These are phyloP conservation scores for Simplicillium aogashimaense DNA, from an alignment of 2,329 filamentous ascomycete genomes.

Conservation along the genomic window DNA sequence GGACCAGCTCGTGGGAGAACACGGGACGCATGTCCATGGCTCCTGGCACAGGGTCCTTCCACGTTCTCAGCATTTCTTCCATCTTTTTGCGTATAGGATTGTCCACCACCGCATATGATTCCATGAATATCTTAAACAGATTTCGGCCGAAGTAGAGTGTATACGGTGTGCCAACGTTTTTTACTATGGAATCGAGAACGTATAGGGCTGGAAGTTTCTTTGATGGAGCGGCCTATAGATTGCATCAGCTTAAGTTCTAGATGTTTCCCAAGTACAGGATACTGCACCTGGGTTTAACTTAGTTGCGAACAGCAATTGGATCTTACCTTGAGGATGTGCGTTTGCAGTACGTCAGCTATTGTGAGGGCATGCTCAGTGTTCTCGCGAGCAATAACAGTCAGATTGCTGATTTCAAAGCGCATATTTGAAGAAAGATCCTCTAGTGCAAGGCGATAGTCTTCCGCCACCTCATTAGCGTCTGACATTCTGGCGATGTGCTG, in stretches of 20 bases:
- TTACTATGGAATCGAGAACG: conserved; percentile 94
- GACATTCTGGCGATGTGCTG: conserved; percentile 12
- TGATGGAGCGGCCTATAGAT: conserved; percentile 63
- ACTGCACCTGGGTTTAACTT: not conserved
- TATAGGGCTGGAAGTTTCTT: conserved; percentile 95
- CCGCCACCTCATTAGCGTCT: conserved; percentile 73
- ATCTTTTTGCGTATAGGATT: conserved; percentile 75
- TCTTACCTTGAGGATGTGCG: conserved; percentile 90
- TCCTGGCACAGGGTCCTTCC: conserved; percentile 93
- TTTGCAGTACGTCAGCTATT: conserved; percentile 82
- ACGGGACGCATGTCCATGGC: conserved; percentile 89
- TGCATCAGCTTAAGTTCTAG: conserved; percentile 24
- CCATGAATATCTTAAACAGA: conserved; percentile 92
- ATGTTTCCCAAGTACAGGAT: too few relatives aligned
- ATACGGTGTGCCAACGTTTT: conserved; percentile 97
- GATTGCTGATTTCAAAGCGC: conserved; percentile 90
- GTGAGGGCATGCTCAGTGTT: conserved; percentile 92
- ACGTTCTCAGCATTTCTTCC: conserved; percentile 95
- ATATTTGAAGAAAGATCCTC: conserved; percentile 87
- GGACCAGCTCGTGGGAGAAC: conserved; percentile 77
- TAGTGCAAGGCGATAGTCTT: conserved; percentile 88
- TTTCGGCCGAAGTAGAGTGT: conserved; percentile 89
- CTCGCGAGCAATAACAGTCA: conserved; percentile 95
- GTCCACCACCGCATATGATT: conserved; percentile 86
- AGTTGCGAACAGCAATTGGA: not conserved